Percentiles rank a stretch among this genome's conserved stretches.
phyloP scores from a whole-genome alignment of 2,329 filamentous ascomycete species.

The Talaromyces piceae region DNA sequence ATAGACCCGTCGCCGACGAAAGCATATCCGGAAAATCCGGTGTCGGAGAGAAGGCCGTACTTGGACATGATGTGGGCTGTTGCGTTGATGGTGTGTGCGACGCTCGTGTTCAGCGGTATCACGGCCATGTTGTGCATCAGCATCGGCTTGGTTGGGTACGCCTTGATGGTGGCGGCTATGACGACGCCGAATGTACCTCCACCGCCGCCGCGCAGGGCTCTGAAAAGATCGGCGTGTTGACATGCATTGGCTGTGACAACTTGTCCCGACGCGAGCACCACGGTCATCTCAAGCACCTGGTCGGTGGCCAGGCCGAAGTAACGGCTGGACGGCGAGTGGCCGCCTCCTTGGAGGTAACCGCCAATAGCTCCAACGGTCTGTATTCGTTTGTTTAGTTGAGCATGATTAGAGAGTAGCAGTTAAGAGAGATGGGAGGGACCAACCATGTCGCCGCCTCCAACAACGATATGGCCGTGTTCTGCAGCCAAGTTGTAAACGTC shows the following conservation, averaged over 20 bases:
- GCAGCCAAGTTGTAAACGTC: slow-evolving; percentile 25
- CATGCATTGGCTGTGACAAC: slow-evolving; percentile 30
- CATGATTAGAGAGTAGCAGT: too few relatives aligned
- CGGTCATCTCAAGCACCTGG: slow-evolving; percentile 49
- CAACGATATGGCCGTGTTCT: slow-evolving; percentile 41
- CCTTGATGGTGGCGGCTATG: slow-evolving; percentile 42
- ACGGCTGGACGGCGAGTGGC: slow-evolving; percentile 48
- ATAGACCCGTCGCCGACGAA: neutral
- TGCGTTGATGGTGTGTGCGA: slow-evolving; percentile 57
- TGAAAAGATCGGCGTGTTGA: slow-evolving; percentile 36
- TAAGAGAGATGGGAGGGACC: too few relatives aligned
- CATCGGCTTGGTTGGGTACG: slow-evolving; percentile 49
- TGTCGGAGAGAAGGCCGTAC: slow-evolving; percentile 37
- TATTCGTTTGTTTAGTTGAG: slow-evolving; percentile 12
- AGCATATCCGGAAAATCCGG: slow-evolving; percentile 17
- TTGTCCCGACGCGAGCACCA: slow-evolving; percentile 50
- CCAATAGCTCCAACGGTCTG: slow-evolving; percentile 52
- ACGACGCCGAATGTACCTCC: slow-evolving; percentile 43
- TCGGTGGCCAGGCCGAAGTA: slow-evolving; percentile 52
- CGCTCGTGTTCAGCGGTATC: slow-evolving; percentile 38
- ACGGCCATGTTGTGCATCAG: slow-evolving; percentile 43
- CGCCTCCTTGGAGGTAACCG: slow-evolving; percentile 55
- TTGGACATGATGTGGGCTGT: slow-evolving; percentile 43
- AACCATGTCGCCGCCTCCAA: slow-evolving; percentile 42
- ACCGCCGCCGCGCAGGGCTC: slow-evolving; percentile 47